These are phyloP conservation scores for Fulvia fulva DNA, from an alignment of 2,329 filamentous ascomycete species.

Conservation along the genomic window DNA sequence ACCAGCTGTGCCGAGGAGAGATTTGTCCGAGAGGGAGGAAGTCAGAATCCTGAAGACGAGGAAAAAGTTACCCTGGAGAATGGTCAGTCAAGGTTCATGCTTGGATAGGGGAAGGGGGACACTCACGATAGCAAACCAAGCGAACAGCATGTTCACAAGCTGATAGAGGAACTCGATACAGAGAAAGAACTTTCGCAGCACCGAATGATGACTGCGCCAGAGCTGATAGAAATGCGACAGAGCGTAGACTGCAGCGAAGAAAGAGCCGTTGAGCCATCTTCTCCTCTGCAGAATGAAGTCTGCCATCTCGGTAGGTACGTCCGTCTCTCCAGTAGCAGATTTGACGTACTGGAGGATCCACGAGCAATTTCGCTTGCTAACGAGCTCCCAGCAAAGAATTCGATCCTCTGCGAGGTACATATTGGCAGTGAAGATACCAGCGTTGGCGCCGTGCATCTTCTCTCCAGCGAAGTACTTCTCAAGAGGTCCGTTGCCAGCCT, in stretches of 20 bases:
- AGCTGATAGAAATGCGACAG: conserved; percentile 95
- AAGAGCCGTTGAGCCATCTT: conserved; percentile 96
- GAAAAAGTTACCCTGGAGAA: conserved; percentile 79
- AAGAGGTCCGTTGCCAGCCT: conserved; percentile 84
- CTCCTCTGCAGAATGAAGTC: conserved; percentile 94
- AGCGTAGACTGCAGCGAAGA: conserved; percentile 95
- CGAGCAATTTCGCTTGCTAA: conserved; percentile 93
- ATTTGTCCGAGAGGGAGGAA: conserved; percentile 66
- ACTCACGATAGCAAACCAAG: conserved; percentile 86
- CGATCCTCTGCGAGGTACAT: conserved; percentile 99
- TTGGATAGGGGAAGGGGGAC: not conserved
- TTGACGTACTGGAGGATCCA: conserved; percentile 99
- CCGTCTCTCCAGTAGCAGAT: conserved; percentile 91
- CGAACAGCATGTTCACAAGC: conserved; percentile 94
- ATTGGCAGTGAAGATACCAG: conserved; percentile 96
- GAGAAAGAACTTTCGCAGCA: conserved; percentile 83
- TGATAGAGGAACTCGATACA: conserved; percentile 92
- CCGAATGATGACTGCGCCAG: conserved; percentile 85
- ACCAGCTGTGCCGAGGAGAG: conserved; percentile 72
- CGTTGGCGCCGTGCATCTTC: conserved; percentile 88
- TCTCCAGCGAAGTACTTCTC: conserved; percentile 98
- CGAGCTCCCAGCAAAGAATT: conserved; percentile 97
- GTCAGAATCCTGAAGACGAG: conserved; percentile 97
- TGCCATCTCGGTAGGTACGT: conserved; percentile 89
- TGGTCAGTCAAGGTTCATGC: conserved; percentile 2